Base-by-base conservation (phyloP, 208 protist species). In the Strigomonas galati region DNA sequence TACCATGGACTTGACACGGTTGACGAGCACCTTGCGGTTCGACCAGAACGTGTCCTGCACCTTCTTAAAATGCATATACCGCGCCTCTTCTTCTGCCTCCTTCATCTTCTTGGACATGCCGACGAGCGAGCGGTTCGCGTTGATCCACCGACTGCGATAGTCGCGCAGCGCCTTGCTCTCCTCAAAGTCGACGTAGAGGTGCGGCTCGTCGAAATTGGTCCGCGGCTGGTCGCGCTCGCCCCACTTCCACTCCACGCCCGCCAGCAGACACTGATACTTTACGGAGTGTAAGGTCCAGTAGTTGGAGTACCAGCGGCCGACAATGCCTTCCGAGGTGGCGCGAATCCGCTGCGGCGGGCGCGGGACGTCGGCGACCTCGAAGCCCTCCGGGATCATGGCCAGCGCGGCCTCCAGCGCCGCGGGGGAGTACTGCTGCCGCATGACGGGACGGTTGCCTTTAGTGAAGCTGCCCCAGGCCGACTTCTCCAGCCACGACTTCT, bases 231-330 rank as follows among this genome's bases (percentile, higher is more conserved):
- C 72, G 6, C 90, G 84, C 69, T 93, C 86, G 4, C 90, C 90
- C 49, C 82, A 82, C 23, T 71, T 71, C 87, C 90, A 95, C 51
- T 85, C 79, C n/a, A 96, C 65, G n/a, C 71, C 74, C 1, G 84
- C 84, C 26, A 96, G 67, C 55, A 79, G 64, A 58, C 85, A 94
- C 75, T 96, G 91, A 71, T 94, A 96, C 59, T 83, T 85, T 1
- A 96, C 65, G 3, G 87, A 89, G 69, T 96, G 87, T 70, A 96
- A 69, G 1, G 91, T 96, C 88, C 91, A 96, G 81, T 89, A 96
- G 76, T 96, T 96, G 35, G 78, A 92, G 74, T 92, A 96, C 91
- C 91, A 96, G 23, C 88, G 84, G 12, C 88, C 87, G 0, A 96
- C 91, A 15, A 96, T 77, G 30, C 91, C 91, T 63, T 96, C 87